Evolutionary conservation across 352 stramenopile genomes (phyloP), one percentile per base, ranked within the genome.

Genomic region (Plasmopara muralis): DNA sequence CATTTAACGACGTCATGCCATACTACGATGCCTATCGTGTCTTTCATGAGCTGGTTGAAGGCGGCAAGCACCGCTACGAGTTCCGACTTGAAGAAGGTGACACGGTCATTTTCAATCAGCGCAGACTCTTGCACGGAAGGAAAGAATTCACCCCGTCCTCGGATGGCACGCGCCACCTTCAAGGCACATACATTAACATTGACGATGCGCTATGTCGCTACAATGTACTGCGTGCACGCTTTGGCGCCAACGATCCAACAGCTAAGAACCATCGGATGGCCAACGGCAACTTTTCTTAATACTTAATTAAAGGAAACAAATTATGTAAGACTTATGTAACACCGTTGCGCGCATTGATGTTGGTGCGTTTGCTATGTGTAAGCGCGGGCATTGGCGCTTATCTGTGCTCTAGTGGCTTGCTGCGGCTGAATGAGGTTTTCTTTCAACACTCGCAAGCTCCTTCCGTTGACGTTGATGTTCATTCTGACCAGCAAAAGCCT

Each of bases 151-250:
- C 66, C 5, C 55, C 79, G 31, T 70, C 62, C 30, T 87, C 79
- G n/a, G 77, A 77, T 43, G 81, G 79, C 28, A 67, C 87, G 37
- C 81, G 83, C 42, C 83, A 94, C 53, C 64, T 94, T 7, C 83
- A 94, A 55, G 83, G 83, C 53, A 90, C 81, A 3, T 94, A 94
- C 55, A 31, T 94, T 54, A 94, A 92, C 64, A 92, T 94, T 51
- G 83, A 94, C 55, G 82, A 94, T 60, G 83, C 79, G 28, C 53
- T 88, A n/a, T 91, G 77, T 35, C 75, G 82, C 53, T 94, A 85
- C 74, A 87, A 90, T 38, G 76, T 76, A 12, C 62, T 94, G 37
- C 73, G 76, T 38, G 57, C 77, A 14, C 74, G 72, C 50, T 78
- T 89, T 41, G 72, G 64, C 3, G 40, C 47, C 14, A 55, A 74